phyloP scores from a whole-genome alignment of 2,329 filamentous ascomycete genomes.

The Nigrospora oryzae region DNA sequence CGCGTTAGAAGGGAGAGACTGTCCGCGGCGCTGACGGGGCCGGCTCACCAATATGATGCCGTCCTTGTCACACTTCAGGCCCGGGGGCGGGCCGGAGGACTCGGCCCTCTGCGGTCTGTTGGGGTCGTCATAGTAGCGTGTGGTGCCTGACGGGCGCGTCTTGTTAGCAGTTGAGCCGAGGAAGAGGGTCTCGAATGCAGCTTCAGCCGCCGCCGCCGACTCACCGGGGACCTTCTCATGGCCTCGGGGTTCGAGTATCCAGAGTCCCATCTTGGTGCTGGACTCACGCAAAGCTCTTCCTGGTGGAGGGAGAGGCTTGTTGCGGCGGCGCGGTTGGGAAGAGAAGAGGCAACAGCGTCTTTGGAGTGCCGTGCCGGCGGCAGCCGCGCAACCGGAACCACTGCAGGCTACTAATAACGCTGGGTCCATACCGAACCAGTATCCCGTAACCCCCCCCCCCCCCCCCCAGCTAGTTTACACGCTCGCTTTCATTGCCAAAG shows the following conservation, averaged over 20 bases:
- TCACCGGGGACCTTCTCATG: constrained; percentile 68
- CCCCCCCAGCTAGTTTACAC: too few relatives aligned
- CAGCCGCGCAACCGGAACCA: too few relatives aligned
- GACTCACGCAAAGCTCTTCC: too few relatives aligned
- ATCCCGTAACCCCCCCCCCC: too few relatives aligned
- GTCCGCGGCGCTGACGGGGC: not conserved
- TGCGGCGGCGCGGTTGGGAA: too few relatives aligned
- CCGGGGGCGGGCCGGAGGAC: constrained; percentile 25
- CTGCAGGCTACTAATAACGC: too few relatives aligned
- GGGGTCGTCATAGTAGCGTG: constrained; percentile 55
- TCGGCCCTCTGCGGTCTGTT: constrained; percentile 33
- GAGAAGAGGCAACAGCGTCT: too few relatives aligned
- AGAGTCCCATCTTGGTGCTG: constrained; percentile 53
- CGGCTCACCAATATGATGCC: constrained; percentile 66
- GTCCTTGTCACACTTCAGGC: constrained; percentile 64
- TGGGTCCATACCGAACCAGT: too few relatives aligned
- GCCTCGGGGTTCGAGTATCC: constrained; percentile 61
- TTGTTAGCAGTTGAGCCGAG: constrained; percentile 1
- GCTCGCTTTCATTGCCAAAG: too few relatives aligned
- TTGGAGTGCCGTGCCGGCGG: too few relatives aligned
- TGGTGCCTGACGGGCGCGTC: constrained; percentile 37
- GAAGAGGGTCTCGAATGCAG: not conserved
- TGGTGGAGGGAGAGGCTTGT: too few relatives aligned
- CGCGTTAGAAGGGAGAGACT: not conserved
- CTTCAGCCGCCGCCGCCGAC: constrained; percentile 8